Evolutionary conservation across 257 asterid species (phyloP), one percentile per base, ranked within the genome.

Genomic region (Agastache rugosa): DNA sequence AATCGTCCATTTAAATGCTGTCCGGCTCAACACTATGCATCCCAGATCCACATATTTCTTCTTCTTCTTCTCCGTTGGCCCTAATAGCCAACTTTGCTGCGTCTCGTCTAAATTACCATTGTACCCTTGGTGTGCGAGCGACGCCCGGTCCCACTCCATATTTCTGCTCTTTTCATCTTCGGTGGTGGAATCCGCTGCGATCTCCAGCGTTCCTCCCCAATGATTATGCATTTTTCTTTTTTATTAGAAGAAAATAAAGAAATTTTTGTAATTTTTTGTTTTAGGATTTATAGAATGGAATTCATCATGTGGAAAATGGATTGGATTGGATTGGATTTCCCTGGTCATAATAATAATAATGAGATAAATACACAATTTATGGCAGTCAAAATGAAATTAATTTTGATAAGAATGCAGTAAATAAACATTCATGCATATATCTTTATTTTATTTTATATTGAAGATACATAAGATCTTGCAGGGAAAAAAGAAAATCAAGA

Each of bases 181-280:
- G 11, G 75, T 4, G 11, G 79, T 29, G 15, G 96, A 81, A 34
- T 89, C 88, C 0, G 75, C 89, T 1, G 79, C 87, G 59, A 93
- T 82, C 64, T 93, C 97, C 75, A 93, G 20, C 12, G 98, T 35
- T 55, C 98, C 98, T 73, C 98, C 98, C 98, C 98, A 93, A 22
- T 87, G 91, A 58, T 91, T 91, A 11, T 88, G 80, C 98, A 93
- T 93, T 63, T 31, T 72, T 23, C 15, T 34, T 3, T 8, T 20
- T 20, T 31, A 3, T 6, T 9, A 55, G 62, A 37, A 48, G 61
- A 37, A 10, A 11, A 1, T 42, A 9, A 39, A 6, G 31, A 19
- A 1, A 56, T 14, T 50, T 8, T 47, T n/a, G 3, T 31, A 2
- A 2, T 31, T 7, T 47, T 27, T 11, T n/a, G 19, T n/a, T 17